Base-by-base conservation (phyloP, 345 rosid species). In the Corymbia maculata region DNA sequence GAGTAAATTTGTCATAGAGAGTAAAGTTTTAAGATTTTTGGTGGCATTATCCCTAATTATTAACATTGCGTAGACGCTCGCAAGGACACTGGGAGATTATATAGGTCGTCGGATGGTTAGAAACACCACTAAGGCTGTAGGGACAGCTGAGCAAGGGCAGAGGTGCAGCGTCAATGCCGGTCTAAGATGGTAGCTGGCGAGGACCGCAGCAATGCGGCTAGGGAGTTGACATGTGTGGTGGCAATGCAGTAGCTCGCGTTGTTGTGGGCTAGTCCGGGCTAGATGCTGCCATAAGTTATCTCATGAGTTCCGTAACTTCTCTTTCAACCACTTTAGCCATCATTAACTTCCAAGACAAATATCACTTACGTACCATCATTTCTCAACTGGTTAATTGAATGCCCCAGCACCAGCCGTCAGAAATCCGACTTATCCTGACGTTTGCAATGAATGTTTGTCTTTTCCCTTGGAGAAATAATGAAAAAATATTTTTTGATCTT, bases 321-420 rank as follows among this genome's bases (percentile, higher is more conserved):
- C 0, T 59, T 59, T 59, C 6, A 0, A 59, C 11, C 14, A 59
- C 22, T 55, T 55, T 55, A 8, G 22, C 13, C 13, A 59, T 0
- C 30, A 26, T 7, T 59, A 26, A 59, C 28, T 26, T 59, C 11
- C 10, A 9, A 2, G 0, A 10, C 42, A 59, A 59, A 26, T 0
- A 24, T 59, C n/a, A 26, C 3, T 26, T 59, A 59, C 24, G 3
- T 57, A 57, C 6, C 28, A 26, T 59, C 26, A 26, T 11, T 11
- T 11, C 26, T 59, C 7, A 26, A 59, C 5, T 59, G 0, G 26
- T 59, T 0, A 59, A 1, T 59, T 26, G 5, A 59, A 11, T 26
- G 4, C 8, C 28, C 21, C 0, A 21, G 22, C 2, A 55, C 26
- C 28, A 59, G 24, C 0, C 24, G 0, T 59, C 0, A 59, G 13